Conservation (phyloP, 2,329 filamentous ascomycete species). For the Pestalotiopsis fici region DNA sequence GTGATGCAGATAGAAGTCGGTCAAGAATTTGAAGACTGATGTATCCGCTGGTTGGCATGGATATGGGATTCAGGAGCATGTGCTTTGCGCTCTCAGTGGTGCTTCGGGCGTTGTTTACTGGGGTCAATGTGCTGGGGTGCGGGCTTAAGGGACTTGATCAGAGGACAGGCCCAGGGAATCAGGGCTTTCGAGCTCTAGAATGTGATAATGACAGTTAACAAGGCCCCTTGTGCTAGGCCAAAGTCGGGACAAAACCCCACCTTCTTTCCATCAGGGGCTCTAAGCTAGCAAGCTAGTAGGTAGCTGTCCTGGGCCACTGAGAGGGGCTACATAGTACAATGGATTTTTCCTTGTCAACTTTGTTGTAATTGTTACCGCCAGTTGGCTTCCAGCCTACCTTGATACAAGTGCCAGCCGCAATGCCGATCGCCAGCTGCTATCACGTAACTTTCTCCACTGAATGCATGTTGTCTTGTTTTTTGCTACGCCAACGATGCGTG, state of each 20-base stretch:
- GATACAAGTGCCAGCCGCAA: not conserved
- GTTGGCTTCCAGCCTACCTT: not conserved
- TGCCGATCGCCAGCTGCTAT: not conserved
- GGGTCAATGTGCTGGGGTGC: not conserved
- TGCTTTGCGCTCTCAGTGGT: not conserved
- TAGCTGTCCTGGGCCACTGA: not conserved
- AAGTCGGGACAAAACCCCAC: not conserved
- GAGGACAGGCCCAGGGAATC: not conserved
- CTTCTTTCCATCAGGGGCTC: not conserved
- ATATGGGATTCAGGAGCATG: not conserved
- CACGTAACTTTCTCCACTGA: not conserved
- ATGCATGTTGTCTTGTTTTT: not conserved
- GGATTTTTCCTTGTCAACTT: not conserved
- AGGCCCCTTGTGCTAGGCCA: not conserved
- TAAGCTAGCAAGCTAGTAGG: too few relatives aligned
- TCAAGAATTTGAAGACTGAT: not conserved
- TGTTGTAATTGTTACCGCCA: not conserved
- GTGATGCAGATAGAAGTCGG: not conserved
- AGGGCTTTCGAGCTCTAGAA: not conserved
- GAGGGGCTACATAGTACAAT: too few relatives aligned
- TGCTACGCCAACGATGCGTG: not conserved
- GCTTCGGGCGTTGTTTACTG: not conserved
- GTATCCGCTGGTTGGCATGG: not conserved
- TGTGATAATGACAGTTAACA: slow-evolving; percentile 4
- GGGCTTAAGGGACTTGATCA: not conserved